Base-by-base conservation (phyloP, 2,329 filamentous ascomycete genomes). In the Raffaelea deltoideospora region DNA sequence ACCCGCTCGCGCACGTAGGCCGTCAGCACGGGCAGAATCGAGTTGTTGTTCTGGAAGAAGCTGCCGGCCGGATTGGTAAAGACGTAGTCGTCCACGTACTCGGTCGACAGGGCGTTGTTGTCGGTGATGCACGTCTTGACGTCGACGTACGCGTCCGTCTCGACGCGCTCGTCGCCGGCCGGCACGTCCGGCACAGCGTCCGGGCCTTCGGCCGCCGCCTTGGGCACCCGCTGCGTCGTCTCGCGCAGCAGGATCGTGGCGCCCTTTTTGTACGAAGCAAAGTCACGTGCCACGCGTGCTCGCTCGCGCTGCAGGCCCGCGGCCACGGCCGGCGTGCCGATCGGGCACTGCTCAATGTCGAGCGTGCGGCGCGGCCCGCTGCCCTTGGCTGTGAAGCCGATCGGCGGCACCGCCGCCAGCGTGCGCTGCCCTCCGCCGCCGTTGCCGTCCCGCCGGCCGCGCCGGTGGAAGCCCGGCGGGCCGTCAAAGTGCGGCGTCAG, bases 21-120 rank as follows among this genome's bases (percentile, higher is more conserved):
- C 13, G 86, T 93, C 59, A 96, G 93, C 14, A 65, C 61, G 22
- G 83, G 76, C 19, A 98, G 77, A 58, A 98, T 96, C 38, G 86
- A 92, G 65, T 96, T 96, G 70, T 98, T 98, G 68, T 98, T 98
- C 54, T 98, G 90, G 72, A 98, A 98, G 64, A 98, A 98, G 36
- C 84, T 76, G 41, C 87, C 87, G 10, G 90, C 90, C 3, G 82
- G 84, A 61, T 93, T 96, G 54, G 78, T 78, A 61, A 98, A 94
- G 51, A 77, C 65, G 62, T 80, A 90, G 55, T 76, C 62, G 51
- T 79, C 84, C 43, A 98, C 72, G 59, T 92, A 95, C 57, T 98
- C 90, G 22, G 81, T 87, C 4, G 82, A 78, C 35, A 69, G 81
- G 45, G 72, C 79, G 46, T 88, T 93, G 54, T 76, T 73, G 59